A percentile compares a stretch with the other conserved stretches of the same genome.
These are phyloP conservation scores for Macroventuria anomochaeta DNA, from an alignment of 2,329 filamentous ascomycete genomes.

Conservation along the genomic window DNA sequence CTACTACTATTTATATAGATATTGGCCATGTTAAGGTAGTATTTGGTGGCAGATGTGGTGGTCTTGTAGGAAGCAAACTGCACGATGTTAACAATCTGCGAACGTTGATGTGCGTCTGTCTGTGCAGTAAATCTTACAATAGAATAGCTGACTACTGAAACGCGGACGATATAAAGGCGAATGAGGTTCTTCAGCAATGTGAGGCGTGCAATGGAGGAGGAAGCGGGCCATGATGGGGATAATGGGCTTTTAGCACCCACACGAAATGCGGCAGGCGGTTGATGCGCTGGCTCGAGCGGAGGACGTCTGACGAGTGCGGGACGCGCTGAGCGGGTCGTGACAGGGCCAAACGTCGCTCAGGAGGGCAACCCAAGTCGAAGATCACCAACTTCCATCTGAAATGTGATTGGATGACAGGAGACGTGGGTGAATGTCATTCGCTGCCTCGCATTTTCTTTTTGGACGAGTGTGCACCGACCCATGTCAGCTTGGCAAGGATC, in stretches of 20 bases:
- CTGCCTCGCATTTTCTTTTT: constrained; percentile 32
- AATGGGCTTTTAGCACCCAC: constrained; percentile 37
- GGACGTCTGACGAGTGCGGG: constrained; percentile 38
- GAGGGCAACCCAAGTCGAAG: constrained; percentile 38
- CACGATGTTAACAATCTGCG: constrained; percentile 33
- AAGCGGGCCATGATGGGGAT: constrained; percentile 31
- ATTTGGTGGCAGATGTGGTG: constrained; percentile 9
- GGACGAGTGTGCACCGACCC: constrained; percentile 20
- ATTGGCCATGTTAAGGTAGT: constrained; percentile 32
- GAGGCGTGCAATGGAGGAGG: constrained; percentile 40
- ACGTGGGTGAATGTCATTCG: constrained; percentile 30
- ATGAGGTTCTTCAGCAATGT: constrained; percentile 26
- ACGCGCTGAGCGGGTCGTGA: constrained; percentile 28
- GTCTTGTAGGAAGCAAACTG: constrained; percentile 28
- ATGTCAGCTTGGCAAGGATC: constrained; percentile 18
- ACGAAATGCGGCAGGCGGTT: constrained; percentile 18
- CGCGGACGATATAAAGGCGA: constrained; percentile 7
- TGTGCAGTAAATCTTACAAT: constrained; percentile 29
- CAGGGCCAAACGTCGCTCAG: constrained; percentile 32
- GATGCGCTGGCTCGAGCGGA: constrained; percentile 46
- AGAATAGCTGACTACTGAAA: constrained; percentile 6
- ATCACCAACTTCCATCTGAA: constrained; percentile 22
- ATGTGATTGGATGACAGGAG: constrained; percentile 28
- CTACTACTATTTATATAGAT: constrained; percentile 32
- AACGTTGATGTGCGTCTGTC: constrained; percentile 15